These are phyloP conservation scores for Litchi chinensis DNA, from an alignment of 345 rosid species.

Conservation along the genomic window DNA sequence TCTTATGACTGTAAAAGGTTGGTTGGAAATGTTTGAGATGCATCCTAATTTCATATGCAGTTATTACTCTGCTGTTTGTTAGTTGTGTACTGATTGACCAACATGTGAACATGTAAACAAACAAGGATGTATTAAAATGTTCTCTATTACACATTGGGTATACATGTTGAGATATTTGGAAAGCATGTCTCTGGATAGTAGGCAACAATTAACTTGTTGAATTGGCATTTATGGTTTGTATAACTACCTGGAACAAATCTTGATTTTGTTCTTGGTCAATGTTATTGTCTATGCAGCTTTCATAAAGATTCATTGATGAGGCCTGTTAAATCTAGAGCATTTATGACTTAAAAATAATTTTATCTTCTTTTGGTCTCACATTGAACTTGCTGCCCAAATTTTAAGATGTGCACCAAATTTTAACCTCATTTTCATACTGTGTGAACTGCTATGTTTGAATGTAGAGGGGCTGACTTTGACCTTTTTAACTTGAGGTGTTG, in stretches of 20 bases:
- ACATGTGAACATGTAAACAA: background rate
- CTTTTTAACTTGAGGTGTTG: background rate
- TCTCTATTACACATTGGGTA: background rate
- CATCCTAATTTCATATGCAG: background rate
- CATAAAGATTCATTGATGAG: too few species aligned
- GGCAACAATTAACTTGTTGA: background rate
- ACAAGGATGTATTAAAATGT: background rate
- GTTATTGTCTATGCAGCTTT: too few species aligned
- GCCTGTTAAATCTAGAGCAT: too few species aligned
- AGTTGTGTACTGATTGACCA: background rate
- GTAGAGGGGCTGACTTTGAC: background rate
- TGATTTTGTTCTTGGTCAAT: background rate
- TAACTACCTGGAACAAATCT: background rate
- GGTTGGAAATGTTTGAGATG: background rate
- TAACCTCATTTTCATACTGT: background rate
- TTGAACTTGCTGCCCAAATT: background rate
- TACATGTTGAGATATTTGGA: too few species aligned
- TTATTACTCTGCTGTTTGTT: background rate
- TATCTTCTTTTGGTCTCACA: too few species aligned
- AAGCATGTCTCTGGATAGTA: too few species aligned
- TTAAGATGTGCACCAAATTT: background rate
- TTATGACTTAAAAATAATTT: too few species aligned
- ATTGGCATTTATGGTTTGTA: background rate
- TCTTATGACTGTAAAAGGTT: background rate
- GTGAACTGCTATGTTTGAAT: background rate